Evolutionary conservation across 805 yeast species (phyloP), one percentile per base, ranked within the genome.

Genomic region (Nakazawaea peltata): DNA sequence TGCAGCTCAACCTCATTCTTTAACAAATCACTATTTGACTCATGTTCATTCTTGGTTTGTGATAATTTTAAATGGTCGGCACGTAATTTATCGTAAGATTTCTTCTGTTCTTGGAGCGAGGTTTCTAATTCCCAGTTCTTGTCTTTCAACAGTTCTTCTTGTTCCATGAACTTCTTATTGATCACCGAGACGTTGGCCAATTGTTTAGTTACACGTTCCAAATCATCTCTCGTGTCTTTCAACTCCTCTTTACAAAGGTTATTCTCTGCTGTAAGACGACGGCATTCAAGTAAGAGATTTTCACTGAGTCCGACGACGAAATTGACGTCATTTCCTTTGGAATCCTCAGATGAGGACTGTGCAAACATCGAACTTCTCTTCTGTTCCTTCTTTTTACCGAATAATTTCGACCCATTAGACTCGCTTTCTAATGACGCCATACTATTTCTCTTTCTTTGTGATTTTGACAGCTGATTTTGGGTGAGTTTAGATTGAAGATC

Each of bases 301-400:
- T 82, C 90, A 56, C 85, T 77, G 37, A 82, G 55, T 4, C 82
- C 85, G 39, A 81, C 81, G 12, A 81, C 76, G 49, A 81, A 81
- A 49, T 75, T 74, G 62, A 80, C 74, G 41, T 81, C 83, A 44
- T 74, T 74, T 15, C 75, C 74, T n/a, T 25, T 28, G 17, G 27
- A 36, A 15, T 24, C 22, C 15, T 25, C 32, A n/a, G 13, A 21
- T 16, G 32, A 11, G 4, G 35, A 32, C 36, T 28, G 24, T 18
- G 25, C 17, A 16, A 32, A 32, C 13, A 36, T 28, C 5, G 34
- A 32, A 17, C 25, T 32, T n/a, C 40, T 32, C 32, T 32, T 28
- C 4, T 12, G 10, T 15, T 28, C 22, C 18, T 21, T 21, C 16
- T 25, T 28, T 18, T 22, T n/a, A n/a, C n/a, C n/a, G n/a, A n/a